Evolutionary conservation across 2,329 filamentous ascomycete genomes (phyloP), one percentile per base, ranked within the genome.

Genomic region (Bertia moriformis): DNA sequence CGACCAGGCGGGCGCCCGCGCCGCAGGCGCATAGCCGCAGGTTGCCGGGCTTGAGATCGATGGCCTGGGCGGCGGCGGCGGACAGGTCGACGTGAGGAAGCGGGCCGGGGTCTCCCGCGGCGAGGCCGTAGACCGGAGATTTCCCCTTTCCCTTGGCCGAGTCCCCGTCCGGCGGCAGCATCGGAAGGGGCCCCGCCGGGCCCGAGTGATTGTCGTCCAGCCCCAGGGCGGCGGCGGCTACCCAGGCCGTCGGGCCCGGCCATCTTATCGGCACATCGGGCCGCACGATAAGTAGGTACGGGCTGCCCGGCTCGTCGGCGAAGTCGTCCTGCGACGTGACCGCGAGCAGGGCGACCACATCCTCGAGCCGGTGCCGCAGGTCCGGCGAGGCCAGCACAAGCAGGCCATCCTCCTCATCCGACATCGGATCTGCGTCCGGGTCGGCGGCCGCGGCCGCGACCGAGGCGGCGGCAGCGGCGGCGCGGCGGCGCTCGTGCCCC

Each of bases 11-110:
- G 42, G 76, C 71, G 50, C 87, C 80, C 4, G 88, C 89, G 12
- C 88, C 86, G 49, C 91, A 82, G 3, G 93, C 87, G 29, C 96
- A 83, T 12, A 98, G 69, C 38, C 91, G 80, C 48, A 95, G 65
- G 46, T 93, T 83, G 4, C 88, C 88, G 18, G 81, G 66, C 54
- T 93, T 89, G 46, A 98, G 67, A 56, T 96, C 89, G 2, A 88
- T 76, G 37, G 78, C 78, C 39, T 88, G 80, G 45, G 88, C 79
- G 41, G 83, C 71, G n/a, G n/a, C n/a, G n/a, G n/a, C n/a, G n/a
- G n/a, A n/a, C n/a, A n/a, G n/a, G n/a, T n/a, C n/a, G n/a, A n/a
- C n/a, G n/a, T n/a, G n/a, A n/a, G n/a, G n/a, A 38, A 93, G 71
- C 17, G 79, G 65, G 18, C 87, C 70, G 32, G 71, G 66, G 47